These are phyloP conservation scores for Heritiera littoralis DNA, from an alignment of 345 rosid genomes.

Conservation along the genomic window DNA sequence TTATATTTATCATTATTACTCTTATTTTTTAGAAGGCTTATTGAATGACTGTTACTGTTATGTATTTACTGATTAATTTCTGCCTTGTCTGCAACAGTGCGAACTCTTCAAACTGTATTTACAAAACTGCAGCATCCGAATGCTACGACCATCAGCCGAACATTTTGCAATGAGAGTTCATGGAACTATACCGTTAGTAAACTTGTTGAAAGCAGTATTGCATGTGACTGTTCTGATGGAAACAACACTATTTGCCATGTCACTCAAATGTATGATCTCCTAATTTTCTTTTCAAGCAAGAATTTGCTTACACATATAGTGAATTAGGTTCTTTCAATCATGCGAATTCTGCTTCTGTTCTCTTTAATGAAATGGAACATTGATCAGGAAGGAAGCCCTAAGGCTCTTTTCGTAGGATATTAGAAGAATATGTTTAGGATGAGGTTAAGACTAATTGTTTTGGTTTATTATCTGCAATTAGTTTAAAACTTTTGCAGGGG, in stretches of 20 bases:
- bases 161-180: constrained; percentile 45
- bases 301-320: too few relatives aligned
- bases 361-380: too few relatives aligned
- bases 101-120: constrained; percentile 49
- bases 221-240: constrained; percentile 51
- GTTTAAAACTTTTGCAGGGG: too few relatives aligned
- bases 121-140: constrained; percentile 36
- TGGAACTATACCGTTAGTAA: constrained; percentile 25
- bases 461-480: too few relatives aligned
- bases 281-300: not conserved
- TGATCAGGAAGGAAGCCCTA: too few relatives aligned
- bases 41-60: not conserved
- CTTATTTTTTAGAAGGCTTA: not conserved
- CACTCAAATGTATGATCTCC: constrained; percentile 52
- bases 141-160: constrained; percentile 29
- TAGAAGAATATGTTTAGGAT: too few relatives aligned
- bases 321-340: too few relatives aligned
- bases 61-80: not conserved
- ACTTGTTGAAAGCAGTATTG: constrained; percentile 30
- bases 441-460: too few relatives aligned
- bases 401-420: too few relatives aligned
- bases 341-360: too few relatives aligned
- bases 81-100: constrained; percentile 39
- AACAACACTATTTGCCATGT: constrained; percentile 52
- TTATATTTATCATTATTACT: not conserved